phyloP scores from a whole-genome alignment of 2,329 filamentous ascomycete genomes.

The Curvularia hawaiiensis region DNA sequence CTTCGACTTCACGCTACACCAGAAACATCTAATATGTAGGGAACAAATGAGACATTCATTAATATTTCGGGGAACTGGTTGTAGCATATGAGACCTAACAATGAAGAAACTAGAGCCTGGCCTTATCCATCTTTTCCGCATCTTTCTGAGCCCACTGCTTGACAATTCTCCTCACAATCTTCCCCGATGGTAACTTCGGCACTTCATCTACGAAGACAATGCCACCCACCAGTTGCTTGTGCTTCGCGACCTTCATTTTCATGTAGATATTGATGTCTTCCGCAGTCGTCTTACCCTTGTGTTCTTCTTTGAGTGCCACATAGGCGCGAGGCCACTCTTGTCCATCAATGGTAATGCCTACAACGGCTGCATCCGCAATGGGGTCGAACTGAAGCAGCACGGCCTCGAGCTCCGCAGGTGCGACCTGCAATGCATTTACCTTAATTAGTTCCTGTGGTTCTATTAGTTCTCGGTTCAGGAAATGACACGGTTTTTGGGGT shows the following conservation, averaged over 20 bases:
- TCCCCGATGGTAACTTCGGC: conserved; percentile 62
- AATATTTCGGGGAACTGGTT: no score
- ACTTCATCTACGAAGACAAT: conserved; percentile 62
- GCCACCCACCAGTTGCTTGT: conserved; percentile 59
- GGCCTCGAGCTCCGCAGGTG: conserved; percentile 53
- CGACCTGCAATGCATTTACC: conserved; percentile 49
- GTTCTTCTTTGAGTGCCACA: conserved; percentile 55
- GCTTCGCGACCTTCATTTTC: conserved; percentile 55
- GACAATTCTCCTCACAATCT: conserved; percentile 63
- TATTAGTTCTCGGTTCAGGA: not conserved
- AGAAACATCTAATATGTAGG: not conserved
- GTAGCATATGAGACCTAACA: no score
- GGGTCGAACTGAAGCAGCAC: conserved; percentile 58
- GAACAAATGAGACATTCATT: not conserved
- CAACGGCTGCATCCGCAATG: conserved; percentile 61
- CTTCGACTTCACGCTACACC: no score
- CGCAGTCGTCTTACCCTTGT: conserved; percentile 42
- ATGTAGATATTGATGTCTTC: conserved; percentile 46
- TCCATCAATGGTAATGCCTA: conserved; percentile 57
- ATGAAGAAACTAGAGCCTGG: conserved; percentile 23
- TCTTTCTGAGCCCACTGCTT: conserved; percentile 64
- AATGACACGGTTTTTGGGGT: not conserved
- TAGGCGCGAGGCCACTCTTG: conserved; percentile 62
- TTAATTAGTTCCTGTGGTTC: conserved; percentile 47
- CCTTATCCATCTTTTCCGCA: conserved; percentile 44